Evolutionary conservation across 192 early-diverging fungal species (phyloP), one percentile per base, ranked within the genome.

Genomic region (Coemansia sp.): DNA sequence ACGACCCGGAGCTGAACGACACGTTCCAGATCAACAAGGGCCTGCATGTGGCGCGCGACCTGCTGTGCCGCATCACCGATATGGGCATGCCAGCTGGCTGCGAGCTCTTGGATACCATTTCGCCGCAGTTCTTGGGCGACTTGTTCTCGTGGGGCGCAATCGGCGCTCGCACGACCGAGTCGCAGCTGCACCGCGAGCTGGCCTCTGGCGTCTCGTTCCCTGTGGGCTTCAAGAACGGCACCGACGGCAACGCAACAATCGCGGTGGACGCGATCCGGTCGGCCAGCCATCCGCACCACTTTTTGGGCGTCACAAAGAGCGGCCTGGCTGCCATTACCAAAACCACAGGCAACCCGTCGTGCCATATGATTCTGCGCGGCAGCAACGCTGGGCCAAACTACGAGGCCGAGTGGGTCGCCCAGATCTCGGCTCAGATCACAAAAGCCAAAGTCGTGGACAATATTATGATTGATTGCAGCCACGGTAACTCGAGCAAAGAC

Each of bases 151-250:
- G 96, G 96, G 96, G 93, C 31, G 96, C 96, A 10, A 97, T 98
- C 66, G 96, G 96, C 28, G 96, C 96, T 20, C 84, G 96, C 46
- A 98, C 96, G 2, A 98, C 96, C 15, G 94, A 96, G 71, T 93
- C 90, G 58, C 96, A 98, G 70, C 80, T 96, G 24, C 94, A 98
- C 73, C 86, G 96, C 52, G 96, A 98, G 71, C 84, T 98, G 37
- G 92, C 96, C 5, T 93, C 91, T 2, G 96, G 96, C 10, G 86
- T 92, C 14, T 95, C 93, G 47, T 92, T 95, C 85, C 94, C 96
- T 8, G 88, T 98, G n/a, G 96, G 96, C 0, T 97, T 98, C 88
- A 98, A 98, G 83, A 97, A 96, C 64, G 92, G 94, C 54, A 98
- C 96, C 4, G 95, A 98, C 64, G 96, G 96, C 46, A 97, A 89